Evolutionary conservation across 768 basidiomycete species (phyloP).

Genomic region (Russula sp.): DNA sequence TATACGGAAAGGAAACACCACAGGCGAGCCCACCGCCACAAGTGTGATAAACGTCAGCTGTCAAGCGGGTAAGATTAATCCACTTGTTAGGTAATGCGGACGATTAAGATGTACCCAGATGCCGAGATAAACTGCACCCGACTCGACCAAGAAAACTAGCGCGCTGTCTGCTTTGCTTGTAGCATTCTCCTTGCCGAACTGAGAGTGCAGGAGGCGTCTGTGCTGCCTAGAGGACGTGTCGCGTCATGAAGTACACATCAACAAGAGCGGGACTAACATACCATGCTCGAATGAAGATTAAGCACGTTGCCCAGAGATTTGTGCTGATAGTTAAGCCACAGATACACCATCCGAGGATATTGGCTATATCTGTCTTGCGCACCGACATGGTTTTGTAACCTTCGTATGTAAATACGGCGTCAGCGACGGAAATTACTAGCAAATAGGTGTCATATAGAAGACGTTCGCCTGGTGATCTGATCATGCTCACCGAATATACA

Average conservation of each 20-base stretch:
- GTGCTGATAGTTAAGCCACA: background rate
- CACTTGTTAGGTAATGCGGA: background rate
- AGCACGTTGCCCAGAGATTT: slow-evolving; percentile 16
- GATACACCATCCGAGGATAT: no score
- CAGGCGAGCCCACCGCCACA: background rate
- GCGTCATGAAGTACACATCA: background rate
- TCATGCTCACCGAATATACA: background rate
- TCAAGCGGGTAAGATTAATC: background rate
- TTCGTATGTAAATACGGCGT: no score
- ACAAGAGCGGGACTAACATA: background rate
- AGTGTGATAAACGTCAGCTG: background rate
- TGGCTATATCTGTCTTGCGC: no score
- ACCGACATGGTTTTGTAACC: no score
- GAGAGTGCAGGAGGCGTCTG: background rate
- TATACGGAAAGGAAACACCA: background rate
- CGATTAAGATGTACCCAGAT: background rate
- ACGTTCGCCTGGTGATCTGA: background rate
- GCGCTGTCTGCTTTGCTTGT: background rate
- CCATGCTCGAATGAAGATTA: slow-evolving; percentile 14
- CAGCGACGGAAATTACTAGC: no score
- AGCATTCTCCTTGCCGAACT: background rate
- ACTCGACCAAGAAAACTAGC: slow-evolving; percentile 9
- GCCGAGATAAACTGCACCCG: slow-evolving; percentile 6
- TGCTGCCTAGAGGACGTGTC: background rate
- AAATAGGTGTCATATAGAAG: no score